Evolutionary conservation across 306 rosid species (phyloP).

Genomic region (Potentilla sterilis): DNA sequence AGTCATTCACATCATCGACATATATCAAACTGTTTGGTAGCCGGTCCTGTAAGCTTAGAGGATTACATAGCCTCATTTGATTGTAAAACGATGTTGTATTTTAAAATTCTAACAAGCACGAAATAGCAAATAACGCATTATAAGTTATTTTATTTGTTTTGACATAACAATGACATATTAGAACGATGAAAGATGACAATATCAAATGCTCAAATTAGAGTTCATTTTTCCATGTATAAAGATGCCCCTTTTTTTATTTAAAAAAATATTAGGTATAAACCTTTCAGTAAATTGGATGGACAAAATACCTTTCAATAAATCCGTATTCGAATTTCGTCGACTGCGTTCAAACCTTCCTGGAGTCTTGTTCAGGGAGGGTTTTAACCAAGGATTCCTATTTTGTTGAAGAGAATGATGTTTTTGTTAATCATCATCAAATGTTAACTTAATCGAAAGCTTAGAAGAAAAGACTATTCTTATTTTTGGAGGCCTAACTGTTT

Average conservation of each 20-base stretch:
- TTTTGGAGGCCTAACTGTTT: not conserved
- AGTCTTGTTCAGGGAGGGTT: not conserved
- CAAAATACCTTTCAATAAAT: not conserved
- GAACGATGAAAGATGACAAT: too few species aligned
- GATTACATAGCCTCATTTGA: too few species aligned
- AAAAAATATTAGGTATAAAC: not conserved
- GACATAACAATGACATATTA: too few species aligned
- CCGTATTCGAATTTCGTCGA: not conserved
- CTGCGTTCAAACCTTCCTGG: not conserved
- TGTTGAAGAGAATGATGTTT: constrained; percentile 3
- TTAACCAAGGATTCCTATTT: not conserved
- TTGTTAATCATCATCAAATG: not conserved
- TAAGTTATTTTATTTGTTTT: too few species aligned
- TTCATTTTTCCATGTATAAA: not conserved
- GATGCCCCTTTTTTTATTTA: not conserved
- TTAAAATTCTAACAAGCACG: too few species aligned
- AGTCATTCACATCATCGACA: not conserved
- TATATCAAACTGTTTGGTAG: not conserved
- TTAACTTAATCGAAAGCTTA: not conserved
- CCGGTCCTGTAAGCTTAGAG: not conserved
- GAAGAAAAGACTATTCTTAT: not conserved
- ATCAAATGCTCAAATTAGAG: not conserved
- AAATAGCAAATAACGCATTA: too few species aligned
- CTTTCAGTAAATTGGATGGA: not conserved
- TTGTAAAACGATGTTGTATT: too few species aligned